Evolutionary conservation across 306 rosid genomes (phyloP), one percentile per base, ranked within the genome.

Genomic region (Sicyos edulis): DNA sequence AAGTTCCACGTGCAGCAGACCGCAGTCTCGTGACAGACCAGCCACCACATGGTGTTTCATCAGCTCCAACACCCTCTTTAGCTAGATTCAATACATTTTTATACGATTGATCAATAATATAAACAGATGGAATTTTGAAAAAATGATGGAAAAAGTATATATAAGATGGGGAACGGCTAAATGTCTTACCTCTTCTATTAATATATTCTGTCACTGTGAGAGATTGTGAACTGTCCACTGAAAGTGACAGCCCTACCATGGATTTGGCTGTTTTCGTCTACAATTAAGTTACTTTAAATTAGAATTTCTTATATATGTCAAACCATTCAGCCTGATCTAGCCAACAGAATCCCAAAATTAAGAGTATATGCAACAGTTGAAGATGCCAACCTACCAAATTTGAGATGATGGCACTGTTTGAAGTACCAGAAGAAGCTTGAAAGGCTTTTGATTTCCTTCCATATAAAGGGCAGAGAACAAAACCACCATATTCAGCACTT

Each of bases 21-120:
- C 97, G 89, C 86, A 95, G 76, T 81, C 99, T 85, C 56, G 99
- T 95, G 10, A 95, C 99, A 16, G 95, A 89, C 99, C 97, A 95
- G 73, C 96, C 88, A 59, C 99, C 99, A 72, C 86, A 81, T 2
- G 99, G 99, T 54, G 96, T 89, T 79, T 95, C 99, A 80, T 85
- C 96, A n/a, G 97, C 99, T 78, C 99, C 99, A 71, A 95, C 96
- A 60, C 88, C 99, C 84, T 95, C 99, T 78, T 87, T 89, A 71
- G 96, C 99, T 95, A 85, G 80, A 81, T 79, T 40, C 29, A 10
- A 70, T 66, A 64, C 67, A 63, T 50, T 58, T 73, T 76, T 50
- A 44, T 47, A 42, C 76, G 74, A 71, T 70, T 74, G 52, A 75
- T 60, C 34, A 19, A 67, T 65, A 70, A 70, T 14, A 63, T 68